phyloP scores from a whole-genome alignment of 2,329 filamentous ascomycete genomes.

The Trichophaea hybrida region DNA sequence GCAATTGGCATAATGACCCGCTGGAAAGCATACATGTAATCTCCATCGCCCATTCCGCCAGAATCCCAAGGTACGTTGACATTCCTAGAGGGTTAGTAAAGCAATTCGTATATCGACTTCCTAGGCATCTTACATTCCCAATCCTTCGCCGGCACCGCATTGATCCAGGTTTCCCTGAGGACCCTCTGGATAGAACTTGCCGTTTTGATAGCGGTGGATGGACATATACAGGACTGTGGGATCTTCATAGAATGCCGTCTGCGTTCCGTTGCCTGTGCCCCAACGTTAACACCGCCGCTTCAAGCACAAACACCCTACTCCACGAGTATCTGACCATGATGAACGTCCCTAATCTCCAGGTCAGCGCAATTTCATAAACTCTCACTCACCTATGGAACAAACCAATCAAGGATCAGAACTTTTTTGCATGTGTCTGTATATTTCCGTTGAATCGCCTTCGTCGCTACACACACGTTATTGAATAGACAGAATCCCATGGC shows the following conservation, averaged over 20 bases:
- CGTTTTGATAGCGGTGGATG: slow-evolving; percentile 73
- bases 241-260: slow-evolving; percentile 90
- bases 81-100: slow-evolving; percentile 35
- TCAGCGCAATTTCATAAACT: neutral
- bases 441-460: slow-evolving; percentile 70
- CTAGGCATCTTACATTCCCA: slow-evolving; percentile 38
- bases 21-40: slow-evolving; percentile 94
- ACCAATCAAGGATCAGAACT: slow-evolving; percentile 87
- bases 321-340: slow-evolving; percentile 42
- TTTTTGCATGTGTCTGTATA: slow-evolving; percentile 73
- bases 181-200: slow-evolving; percentile 64
- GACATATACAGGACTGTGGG: slow-evolving; percentile 94
- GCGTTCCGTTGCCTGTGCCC: slow-evolving; percentile 67
- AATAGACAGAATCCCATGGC: slow-evolving; percentile 95
- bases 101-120: neutral
- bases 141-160: slow-evolving; percentile 43
- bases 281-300: neutral
- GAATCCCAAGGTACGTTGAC: slow-evolving; percentile 55
- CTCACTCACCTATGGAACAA: neutral
- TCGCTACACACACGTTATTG: slow-evolving; percentile 90
- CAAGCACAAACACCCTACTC: neutral
- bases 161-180: slow-evolving; percentile 45
- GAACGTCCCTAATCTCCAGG: slow-evolving; percentile 42
- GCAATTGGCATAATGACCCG: slow-evolving; percentile 94
- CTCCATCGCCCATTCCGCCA: slow-evolving; percentile 78